phyloP scores from a whole-genome alignment of 148 eudicot species.

The Cornus kousa region DNA sequence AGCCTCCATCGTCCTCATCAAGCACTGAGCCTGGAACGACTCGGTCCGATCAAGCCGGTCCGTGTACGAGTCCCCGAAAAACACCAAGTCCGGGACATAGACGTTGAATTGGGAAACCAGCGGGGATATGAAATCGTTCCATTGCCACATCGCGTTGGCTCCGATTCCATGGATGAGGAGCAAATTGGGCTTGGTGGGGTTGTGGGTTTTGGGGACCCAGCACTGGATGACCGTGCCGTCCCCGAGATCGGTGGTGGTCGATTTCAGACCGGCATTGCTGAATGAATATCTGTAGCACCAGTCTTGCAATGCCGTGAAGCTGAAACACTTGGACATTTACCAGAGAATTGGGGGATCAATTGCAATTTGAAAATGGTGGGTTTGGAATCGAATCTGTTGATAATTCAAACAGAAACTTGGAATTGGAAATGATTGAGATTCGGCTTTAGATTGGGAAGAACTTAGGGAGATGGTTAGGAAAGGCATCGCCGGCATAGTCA shows the following conservation, averaged over 20 bases:
- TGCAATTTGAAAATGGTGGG: too few relatives aligned
- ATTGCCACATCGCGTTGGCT: slow-evolving; percentile 75
- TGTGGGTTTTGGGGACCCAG: slow-evolving; percentile 46
- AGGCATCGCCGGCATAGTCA: too few relatives aligned
- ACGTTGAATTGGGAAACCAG: slow-evolving; percentile 40
- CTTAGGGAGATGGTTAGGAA: too few relatives aligned
- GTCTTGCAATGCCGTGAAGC: slow-evolving; percentile 42
- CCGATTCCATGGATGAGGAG: slow-evolving; percentile 57
- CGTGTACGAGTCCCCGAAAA: slow-evolving; percentile 53
- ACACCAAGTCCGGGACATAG: slow-evolving; percentile 55
- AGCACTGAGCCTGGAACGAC: slow-evolving; percentile 51
- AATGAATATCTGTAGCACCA: slow-evolving; percentile 36
- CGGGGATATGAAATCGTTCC: slow-evolving; percentile 34
- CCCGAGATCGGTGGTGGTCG: slow-evolving; percentile 29
- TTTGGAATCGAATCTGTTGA: too few relatives aligned
- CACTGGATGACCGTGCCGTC: slow-evolving; percentile 55
- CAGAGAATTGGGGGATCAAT: too few relatives aligned
- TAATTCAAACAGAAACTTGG: too few relatives aligned
- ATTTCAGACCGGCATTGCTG: slow-evolving; percentile 31
- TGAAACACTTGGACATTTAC: slow-evolving; percentile 43
- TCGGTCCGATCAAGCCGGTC: slow-evolving; percentile 43
- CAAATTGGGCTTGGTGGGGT: slow-evolving; percentile 20
- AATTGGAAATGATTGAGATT: too few relatives aligned
- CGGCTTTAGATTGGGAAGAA: too few relatives aligned
- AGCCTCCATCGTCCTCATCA: slow-evolving; percentile 33